Evolutionary conservation across 2,329 filamentous ascomycete genomes (phyloP).

Genomic region (Emmonsia crescens): DNA sequence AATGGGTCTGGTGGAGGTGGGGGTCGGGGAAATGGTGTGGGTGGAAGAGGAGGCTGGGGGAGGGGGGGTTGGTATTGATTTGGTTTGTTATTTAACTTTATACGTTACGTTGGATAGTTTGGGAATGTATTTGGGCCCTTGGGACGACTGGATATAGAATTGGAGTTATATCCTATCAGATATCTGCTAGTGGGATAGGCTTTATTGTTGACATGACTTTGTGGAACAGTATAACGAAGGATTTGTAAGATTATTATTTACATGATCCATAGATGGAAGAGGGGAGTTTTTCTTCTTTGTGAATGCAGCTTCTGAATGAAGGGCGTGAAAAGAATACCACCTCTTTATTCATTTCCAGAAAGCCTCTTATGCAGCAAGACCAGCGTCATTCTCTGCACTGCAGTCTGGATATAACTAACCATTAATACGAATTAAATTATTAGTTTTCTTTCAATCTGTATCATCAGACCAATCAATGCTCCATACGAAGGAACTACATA

Average conservation of each 20-base stretch:
- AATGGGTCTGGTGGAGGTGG: constrained; percentile 2
- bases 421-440: not conserved
- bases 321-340: not conserved
- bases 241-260: not conserved
- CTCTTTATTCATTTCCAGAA: not conserved
- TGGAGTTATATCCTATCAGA: not conserved
- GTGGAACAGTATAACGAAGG: not conserved
- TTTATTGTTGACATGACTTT: not conserved
- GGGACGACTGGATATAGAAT: not conserved
- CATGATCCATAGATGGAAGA: not conserved
- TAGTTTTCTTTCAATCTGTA: too few relatives aligned
- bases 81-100: not conserved
- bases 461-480: not conserved
- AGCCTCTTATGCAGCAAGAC: not conserved
- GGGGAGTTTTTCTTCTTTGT: not conserved
- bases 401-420: not conserved
- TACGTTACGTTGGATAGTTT: not conserved
- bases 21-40: not conserved
- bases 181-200: not conserved
- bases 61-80: constrained; percentile 12
- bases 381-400: not conserved
- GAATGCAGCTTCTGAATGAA: not conserved
- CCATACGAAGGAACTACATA: not conserved
- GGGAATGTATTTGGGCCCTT: not conserved
- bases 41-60: constrained; percentile 9